Conservation (phyloP, 2,329 filamentous ascomycete species). For the Fusarium praegraminearum region DNA sequence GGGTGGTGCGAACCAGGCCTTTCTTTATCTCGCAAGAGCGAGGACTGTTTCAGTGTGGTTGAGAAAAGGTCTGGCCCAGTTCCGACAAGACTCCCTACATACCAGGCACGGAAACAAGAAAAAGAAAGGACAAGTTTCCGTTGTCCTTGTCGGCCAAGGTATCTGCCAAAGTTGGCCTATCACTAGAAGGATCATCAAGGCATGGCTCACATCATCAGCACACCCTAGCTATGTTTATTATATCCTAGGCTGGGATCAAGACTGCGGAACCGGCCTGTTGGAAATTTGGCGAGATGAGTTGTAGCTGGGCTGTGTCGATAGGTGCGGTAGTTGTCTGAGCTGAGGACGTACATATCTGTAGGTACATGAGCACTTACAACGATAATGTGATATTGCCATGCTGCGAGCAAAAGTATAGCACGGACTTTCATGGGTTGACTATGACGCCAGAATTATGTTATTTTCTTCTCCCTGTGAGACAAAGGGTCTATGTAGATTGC, state of each 20-base stretch:
- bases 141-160: conserved; percentile 6
- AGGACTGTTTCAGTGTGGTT: conserved; percentile 14
- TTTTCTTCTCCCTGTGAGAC: conserved; percentile 20
- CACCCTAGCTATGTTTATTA: conserved; percentile 9
- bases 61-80: background rate
- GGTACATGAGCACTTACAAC: background rate
- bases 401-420: background rate
- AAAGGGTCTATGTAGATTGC: background rate
- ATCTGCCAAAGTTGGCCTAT: conserved; percentile 12
- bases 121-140: background rate
- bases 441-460: background rate
- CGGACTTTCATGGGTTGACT: background rate
- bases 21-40: background rate
- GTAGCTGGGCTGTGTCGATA: background rate
- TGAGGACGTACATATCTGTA: background rate
- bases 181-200: conserved; percentile 4
- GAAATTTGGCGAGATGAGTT: conserved; percentile 39
- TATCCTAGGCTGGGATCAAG: conserved; percentile 11
- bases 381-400: background rate
- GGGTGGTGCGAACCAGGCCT: background rate
- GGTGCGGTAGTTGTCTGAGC: background rate
- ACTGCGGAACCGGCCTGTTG: conserved; percentile 37
- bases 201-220: background rate
- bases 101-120: background rate
- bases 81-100: background rate